A percentile compares a stretch with the other conserved stretches of the same genome.
These are phyloP conservation scores for Lactuca saligna DNA, from an alignment of 129 eudicot genomes.

Conservation along the genomic window DNA sequence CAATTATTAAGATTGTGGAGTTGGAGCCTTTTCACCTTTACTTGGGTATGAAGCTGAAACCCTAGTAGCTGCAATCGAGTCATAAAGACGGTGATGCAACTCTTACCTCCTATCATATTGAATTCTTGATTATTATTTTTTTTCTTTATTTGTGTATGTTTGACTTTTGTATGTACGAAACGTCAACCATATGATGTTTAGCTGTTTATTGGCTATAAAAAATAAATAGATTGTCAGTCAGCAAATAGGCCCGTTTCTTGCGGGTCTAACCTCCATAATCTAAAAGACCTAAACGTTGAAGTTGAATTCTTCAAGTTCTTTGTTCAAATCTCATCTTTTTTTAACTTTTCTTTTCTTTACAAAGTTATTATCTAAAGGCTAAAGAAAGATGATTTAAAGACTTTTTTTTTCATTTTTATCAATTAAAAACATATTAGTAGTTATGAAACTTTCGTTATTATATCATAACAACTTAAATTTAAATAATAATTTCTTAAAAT, in stretches of 20 bases:
- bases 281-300: constrained; percentile 92
- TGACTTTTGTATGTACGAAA: constrained; percentile 40
- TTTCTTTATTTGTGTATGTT: constrained; percentile 13
- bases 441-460: too few relatives aligned
- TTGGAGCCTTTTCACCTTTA: constrained; percentile 20
- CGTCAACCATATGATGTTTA: constrained; percentile 38
- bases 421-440: too few relatives aligned
- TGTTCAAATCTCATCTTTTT: constrained; percentile 24
- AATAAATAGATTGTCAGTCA: constrained; percentile 30
- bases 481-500: too few relatives aligned
- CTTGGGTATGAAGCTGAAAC: constrained; percentile 35
- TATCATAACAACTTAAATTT: too few relatives aligned
- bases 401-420: too few relatives aligned
- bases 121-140: not conserved
- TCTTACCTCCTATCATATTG: constrained; percentile 27
- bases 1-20: not conserved
- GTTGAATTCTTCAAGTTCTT: constrained; percentile 79
- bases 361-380: not conserved
- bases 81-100: constrained; percentile 27
- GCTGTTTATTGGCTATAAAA: constrained; percentile 36
- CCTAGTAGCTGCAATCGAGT: constrained; percentile 19
- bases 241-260: constrained; percentile 49
- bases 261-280: constrained; percentile 48
- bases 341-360: constrained; percentile 6
- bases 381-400: too few relatives aligned